Percentiles rank a stretch among this genome's conserved stretches.
phyloP scores from a whole-genome alignment of 768 basidiomycete species.

The Boletus insuetus region DNA sequence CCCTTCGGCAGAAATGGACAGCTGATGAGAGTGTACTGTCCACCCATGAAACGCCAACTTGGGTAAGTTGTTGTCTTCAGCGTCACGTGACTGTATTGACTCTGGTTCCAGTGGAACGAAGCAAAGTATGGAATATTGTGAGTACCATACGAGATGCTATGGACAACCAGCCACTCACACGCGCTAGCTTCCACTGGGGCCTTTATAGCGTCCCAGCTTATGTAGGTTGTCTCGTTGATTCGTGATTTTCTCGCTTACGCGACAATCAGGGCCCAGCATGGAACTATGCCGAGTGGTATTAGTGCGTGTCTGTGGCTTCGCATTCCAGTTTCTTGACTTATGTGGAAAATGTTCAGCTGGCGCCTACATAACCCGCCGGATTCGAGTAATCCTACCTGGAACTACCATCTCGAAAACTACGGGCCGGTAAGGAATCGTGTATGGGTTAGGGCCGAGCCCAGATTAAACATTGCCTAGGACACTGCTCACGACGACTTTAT shows the following conservation, averaged over 20 bases:
- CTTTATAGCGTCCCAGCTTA: constrained; percentile 47
- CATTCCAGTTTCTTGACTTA: not conserved
- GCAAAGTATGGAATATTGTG: constrained; percentile 60
- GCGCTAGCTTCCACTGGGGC: constrained; percentile 47
- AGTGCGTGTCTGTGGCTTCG: constrained; percentile 33
- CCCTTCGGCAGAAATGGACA: constrained; percentile 42
- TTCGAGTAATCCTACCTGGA: constrained; percentile 41
- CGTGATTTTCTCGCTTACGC: not conserved
- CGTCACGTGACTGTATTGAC: not conserved
- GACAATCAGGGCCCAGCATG: constrained; percentile 35
- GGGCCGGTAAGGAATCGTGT: constrained; percentile 35
- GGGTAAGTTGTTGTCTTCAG: constrained; percentile 36
- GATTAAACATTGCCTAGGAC: constrained; percentile 27
- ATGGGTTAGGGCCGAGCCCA: not conserved
- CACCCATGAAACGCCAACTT: constrained; percentile 51
- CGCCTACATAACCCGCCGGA: constrained; percentile 37
- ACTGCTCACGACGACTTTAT: constrained; percentile 61
- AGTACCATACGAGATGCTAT: constrained; percentile 14
- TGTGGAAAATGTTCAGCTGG: constrained; percentile 29
- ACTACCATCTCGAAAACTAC: constrained; percentile 48
- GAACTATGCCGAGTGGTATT: constrained; percentile 56
- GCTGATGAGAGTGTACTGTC: constrained; percentile 35
- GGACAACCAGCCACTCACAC: not conserved
- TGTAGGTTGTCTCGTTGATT: constrained; percentile 14
- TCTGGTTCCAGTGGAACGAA: constrained; percentile 40